A percentile compares a stretch with the other conserved stretches of the same genome.
These are phyloP conservation scores for Epichloe aotearoae DNA, from an alignment of 2,329 filamentous ascomycete genomes.

Conservation along the genomic window DNA sequence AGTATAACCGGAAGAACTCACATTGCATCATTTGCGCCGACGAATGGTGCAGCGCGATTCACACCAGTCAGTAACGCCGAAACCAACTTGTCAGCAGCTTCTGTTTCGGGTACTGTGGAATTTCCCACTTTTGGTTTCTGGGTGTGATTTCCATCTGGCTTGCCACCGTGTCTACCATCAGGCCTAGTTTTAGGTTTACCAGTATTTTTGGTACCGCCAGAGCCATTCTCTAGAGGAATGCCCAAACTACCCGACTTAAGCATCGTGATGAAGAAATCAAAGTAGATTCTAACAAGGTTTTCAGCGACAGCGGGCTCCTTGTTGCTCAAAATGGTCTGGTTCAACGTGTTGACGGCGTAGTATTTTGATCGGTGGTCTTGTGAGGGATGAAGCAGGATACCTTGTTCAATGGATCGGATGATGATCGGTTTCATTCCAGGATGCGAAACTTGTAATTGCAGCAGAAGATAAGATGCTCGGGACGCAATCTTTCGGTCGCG, in stretches of 20 bases:
- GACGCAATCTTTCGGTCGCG: constrained; percentile 93
- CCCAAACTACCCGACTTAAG: constrained; percentile 46
- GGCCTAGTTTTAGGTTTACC: constrained; percentile 15
- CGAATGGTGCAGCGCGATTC: constrained; percentile 91
- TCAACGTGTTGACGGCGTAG: constrained; percentile 90
- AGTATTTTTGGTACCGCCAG: constrained; percentile 13
- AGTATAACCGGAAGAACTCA: constrained; percentile 26
- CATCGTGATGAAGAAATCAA: constrained; percentile 71
- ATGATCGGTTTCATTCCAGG: constrained; percentile 90
- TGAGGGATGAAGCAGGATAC: constrained; percentile 74
- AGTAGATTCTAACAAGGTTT: constrained; percentile 79
- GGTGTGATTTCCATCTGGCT: constrained; percentile 7
- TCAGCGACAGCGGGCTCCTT: constrained; percentile 74
- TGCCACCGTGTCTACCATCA: constrained; percentile 6
- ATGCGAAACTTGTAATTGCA: constrained; percentile 80
- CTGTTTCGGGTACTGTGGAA: constrained; percentile 47
- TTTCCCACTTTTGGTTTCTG: constrained; percentile 4
- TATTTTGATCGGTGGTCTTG: constrained; percentile 86
- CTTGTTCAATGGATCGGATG: constrained; percentile 71
- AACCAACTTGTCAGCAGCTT: constrained; percentile 69
- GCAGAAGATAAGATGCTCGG: constrained; percentile 79
- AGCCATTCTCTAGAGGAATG: constrained; percentile 31
- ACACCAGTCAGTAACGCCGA: constrained; percentile 87
- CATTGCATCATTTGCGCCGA: constrained; percentile 63
- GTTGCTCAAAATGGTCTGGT: constrained; percentile 82